A percentile compares a stretch with the other conserved stretches of the same genome.
Evolutionary conservation across 805 yeast species (phyloP).

Genomic region (Yarrowia osloensis): DNA sequence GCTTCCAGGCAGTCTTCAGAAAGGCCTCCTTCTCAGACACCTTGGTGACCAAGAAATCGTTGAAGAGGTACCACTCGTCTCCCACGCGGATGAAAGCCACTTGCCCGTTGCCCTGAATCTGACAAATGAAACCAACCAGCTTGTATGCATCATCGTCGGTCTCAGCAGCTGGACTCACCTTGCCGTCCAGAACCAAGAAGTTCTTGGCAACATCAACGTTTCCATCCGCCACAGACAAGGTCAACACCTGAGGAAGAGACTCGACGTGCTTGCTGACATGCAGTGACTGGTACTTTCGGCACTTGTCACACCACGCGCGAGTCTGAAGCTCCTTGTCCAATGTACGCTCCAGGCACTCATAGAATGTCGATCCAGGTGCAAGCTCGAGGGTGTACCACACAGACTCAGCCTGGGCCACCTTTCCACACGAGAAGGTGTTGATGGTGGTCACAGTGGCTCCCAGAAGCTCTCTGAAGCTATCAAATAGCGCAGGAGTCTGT

Average conservation of each 20-base stretch:
- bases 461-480: slow-evolving; percentile 20
- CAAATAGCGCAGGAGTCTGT: slow-evolving; percentile 7
- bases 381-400: slow-evolving; percentile 37
- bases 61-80: slow-evolving; percentile 74
- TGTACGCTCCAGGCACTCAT: slow-evolving; percentile 35
- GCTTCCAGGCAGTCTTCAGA: slow-evolving; percentile 77
- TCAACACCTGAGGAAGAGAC: slow-evolving; percentile 63
- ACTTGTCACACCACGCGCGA: slow-evolving; percentile 55
- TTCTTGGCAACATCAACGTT: slow-evolving; percentile 3
- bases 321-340: slow-evolving; percentile 44
- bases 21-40: slow-evolving; percentile 77
- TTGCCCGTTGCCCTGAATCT: slow-evolving; percentile 43
- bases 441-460: slow-evolving; percentile 35
- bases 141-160: slow-evolving; percentile 35
- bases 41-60: slow-evolving; percentile 83
- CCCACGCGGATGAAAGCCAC: slow-evolving; percentile 42
- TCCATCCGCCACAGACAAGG: not conserved
- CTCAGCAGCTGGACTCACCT: not conserved
- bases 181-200: slow-evolving; percentile 9
- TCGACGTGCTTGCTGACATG: slow-evolving; percentile 55
- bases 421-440: slow-evolving; percentile 37
- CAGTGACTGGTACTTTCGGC: slow-evolving; percentile 54
- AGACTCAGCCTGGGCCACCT: slow-evolving; percentile 34
- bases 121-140: slow-evolving; percentile 44
- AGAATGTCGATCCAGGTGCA: slow-evolving; percentile 32